phyloP scores from a whole-genome alignment of 306 rosid genomes.

The Ormosia semicastrata region DNA sequence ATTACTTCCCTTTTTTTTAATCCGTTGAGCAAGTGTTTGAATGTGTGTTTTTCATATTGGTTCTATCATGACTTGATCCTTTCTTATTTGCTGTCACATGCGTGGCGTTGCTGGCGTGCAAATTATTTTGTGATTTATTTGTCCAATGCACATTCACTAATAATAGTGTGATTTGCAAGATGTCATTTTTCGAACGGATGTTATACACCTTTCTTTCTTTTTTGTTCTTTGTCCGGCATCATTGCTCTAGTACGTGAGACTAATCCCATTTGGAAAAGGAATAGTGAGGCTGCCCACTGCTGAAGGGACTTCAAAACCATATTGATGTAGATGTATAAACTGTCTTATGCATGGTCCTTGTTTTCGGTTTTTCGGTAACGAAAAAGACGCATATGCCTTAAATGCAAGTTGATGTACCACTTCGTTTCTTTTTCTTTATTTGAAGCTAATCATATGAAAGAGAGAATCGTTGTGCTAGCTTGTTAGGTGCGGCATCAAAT shows the following conservation, averaged over 20 bases:
- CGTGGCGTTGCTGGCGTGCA: constrained; percentile 17
- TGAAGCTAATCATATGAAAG: neutral
- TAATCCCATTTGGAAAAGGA: too few relatives aligned
- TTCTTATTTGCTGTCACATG: neutral
- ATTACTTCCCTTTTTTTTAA: neutral
- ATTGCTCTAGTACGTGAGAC: too few relatives aligned
- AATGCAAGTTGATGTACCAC: neutral
- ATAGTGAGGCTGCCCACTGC: too few relatives aligned
- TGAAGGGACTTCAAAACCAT: neutral
- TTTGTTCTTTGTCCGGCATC: too few relatives aligned
- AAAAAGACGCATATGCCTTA: neutral
- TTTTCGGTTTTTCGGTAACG: neutral
- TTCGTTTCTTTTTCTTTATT: neutral
- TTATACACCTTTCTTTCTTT: neutral
- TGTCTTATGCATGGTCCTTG: neutral
- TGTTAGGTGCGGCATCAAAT: neutral
- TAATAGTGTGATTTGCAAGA: neutral
- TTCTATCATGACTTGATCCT: neutral
- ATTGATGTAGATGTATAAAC: neutral
- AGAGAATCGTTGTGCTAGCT: neutral
- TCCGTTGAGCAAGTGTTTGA: neutral
- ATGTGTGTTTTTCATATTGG: constrained; percentile 6
- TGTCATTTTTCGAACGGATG: neutral
- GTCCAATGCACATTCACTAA: constrained; percentile 12
- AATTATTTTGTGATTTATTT: constrained; percentile 1